These are phyloP conservation scores for Anisodus tanguticus DNA, from an alignment of 257 asterid genomes.

Conservation along the genomic window DNA sequence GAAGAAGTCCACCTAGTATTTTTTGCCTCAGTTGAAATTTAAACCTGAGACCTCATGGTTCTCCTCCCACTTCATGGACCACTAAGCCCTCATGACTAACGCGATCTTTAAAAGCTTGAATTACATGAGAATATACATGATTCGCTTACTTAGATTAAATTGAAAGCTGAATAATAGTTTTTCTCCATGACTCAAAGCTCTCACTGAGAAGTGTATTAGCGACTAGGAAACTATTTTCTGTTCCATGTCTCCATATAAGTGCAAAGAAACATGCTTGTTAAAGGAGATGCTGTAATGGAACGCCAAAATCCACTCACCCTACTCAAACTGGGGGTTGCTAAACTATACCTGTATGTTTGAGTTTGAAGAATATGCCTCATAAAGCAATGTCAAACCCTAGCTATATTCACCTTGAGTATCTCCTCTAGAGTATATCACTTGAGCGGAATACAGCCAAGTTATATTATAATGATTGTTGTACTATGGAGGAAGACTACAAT, in stretches of 20 bases:
- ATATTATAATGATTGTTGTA: neutral
- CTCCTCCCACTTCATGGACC: neutral
- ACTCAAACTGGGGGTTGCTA: constrained; percentile 12
- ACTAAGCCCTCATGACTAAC: neutral
- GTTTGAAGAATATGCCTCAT: constrained; percentile 12
- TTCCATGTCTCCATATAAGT: constrained; percentile 15
- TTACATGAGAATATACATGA: neutral
- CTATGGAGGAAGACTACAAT: neutral
- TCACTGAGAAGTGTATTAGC: constrained; percentile 9
- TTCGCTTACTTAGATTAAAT: neutral
- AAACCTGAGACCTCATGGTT: neutral
- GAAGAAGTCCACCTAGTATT: neutral
- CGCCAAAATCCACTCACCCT: neutral
- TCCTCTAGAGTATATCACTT: neutral
- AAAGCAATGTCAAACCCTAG: constrained; percentile 8
- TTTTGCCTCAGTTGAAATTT: neutral
- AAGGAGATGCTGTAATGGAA: constrained; percentile 4
- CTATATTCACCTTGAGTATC: neutral
- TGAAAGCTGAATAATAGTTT: neutral
- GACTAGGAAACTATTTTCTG: neutral
- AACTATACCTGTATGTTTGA: constrained; percentile 7
- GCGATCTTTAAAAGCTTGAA: constrained; percentile 15
- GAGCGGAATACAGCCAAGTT: neutral
- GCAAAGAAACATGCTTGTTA: constrained; percentile 4
- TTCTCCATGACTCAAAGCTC: neutral